Percentiles rank a stretch among this genome's conserved stretches.
Conservation (phyloP, 164 flowering plant genomes). For the Santalum album region DNA sequence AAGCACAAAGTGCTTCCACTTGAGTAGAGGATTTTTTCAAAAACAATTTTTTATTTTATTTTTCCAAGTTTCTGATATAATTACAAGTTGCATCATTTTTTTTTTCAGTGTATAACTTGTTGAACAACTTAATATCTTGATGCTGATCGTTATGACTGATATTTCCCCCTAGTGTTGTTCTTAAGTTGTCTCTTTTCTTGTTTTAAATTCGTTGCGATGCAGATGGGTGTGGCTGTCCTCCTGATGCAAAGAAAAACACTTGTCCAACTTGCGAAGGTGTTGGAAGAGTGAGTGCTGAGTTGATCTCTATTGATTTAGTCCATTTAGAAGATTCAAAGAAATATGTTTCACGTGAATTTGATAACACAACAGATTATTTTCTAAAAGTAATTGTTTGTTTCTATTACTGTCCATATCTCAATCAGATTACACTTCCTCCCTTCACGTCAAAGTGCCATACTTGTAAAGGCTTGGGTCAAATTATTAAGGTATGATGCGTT, state of each 20-base stretch:
- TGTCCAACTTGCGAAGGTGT: constrained; percentile 68
- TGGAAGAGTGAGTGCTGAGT: constrained; percentile 54
- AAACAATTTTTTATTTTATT: too few species aligned
- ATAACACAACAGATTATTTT: neutral
- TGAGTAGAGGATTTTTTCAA: too few species aligned
- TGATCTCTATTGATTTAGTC: neutral
- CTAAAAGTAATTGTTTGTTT: constrained; percentile 3
- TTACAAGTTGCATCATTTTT: too few species aligned
- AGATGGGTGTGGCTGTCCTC: constrained; percentile 80
- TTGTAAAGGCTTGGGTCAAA: constrained; percentile 69
- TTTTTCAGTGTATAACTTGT: too few species aligned
- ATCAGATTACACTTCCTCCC: constrained; percentile 82
- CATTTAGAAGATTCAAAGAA: too few species aligned
- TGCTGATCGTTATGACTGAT: too few species aligned
- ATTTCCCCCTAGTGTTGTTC: neutral
- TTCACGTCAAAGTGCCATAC: constrained; percentile 71
- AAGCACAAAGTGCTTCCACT: too few species aligned
- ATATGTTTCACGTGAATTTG: too few species aligned
- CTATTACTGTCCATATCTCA: too few species aligned
- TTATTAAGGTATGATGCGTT: constrained; percentile 44
- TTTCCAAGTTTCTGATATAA: too few species aligned
- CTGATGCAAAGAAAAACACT: constrained; percentile 39
- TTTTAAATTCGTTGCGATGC: constrained; percentile 16
- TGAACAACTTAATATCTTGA: too few species aligned
- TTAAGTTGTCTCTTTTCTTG: neutral